Evolutionary conservation across 2,329 filamentous ascomycete species (phyloP), one percentile per base, ranked within the genome.

Genomic region (Fusarium mexicanum): DNA sequence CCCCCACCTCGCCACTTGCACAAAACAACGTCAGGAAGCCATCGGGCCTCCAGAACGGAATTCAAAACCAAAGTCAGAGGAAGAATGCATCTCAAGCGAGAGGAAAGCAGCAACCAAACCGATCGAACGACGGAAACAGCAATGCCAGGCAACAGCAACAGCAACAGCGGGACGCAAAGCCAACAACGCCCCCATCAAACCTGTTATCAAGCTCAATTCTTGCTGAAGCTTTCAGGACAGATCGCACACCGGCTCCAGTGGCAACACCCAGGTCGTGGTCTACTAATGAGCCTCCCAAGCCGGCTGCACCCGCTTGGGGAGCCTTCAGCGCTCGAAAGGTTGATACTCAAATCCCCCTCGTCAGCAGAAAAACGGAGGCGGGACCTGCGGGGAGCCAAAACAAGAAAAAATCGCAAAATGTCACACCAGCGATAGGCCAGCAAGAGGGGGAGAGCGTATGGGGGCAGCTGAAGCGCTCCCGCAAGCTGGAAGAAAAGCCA

Each of bases 221-320:
- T 41, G 80, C 81, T 8, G 77, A 82, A 41, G 80, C 81, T n/a
- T 79, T 83, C 71, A 81, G 76, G 57, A 74, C 78, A 51, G 74
- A 79, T 47, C 74, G 74, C 54, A 63, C 75, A 24, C 76, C 79
- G n/a, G 74, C 64, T 35, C 61, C 75, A 11, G 76, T 79, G 14
- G 69, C 72, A 33, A 78, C 79, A 9, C 78, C 80, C 6, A 70
- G 64, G 31, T 76, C 79, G 11, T 77, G 79, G 76, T 76, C 78
- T n/a, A 51, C 48, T n/a, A 58, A 44, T 43, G 61, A 73, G 35
- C 46, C 57, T 18, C 37, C 66, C 7, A 69, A 72, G 46, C 38
- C 66, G 26, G n/a, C 58, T 18, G 24, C 57, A n/a, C 38, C 57
- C 24, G 17, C 60, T 26, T 79, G 77, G 77, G 77, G 77, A 35